Evolutionary conservation across 257 asterid genomes (phyloP).

Genomic region (Leptodermis oblonga): DNA sequence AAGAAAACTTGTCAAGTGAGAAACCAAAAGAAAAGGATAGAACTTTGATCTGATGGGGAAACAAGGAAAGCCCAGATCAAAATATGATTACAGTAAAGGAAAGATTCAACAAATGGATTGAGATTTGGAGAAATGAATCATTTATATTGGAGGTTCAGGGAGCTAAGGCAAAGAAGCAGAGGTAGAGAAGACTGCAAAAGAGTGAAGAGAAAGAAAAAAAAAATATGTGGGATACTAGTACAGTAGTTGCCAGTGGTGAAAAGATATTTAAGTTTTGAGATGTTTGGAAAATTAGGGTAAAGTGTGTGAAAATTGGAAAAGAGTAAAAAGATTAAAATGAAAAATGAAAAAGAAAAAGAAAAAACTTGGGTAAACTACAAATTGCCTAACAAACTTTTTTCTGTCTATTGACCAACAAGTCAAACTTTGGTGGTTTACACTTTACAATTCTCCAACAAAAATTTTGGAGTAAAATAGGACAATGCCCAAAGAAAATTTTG

Average conservation of each 20-base stretch:
- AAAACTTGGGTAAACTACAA: neutral
- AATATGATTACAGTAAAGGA: conserved; percentile 18
- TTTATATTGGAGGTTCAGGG: conserved; percentile 18
- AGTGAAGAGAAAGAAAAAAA: conserved; percentile 13
- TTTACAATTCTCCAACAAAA: no score
- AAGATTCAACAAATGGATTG: conserved; percentile 27
- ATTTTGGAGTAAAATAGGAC: no score
- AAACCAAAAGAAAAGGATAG: conserved; percentile 18
- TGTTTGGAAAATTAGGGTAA: conserved; percentile 42
- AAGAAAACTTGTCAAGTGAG: conserved; percentile 16
- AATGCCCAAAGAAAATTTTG: no score
- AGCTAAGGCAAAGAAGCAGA: conserved; percentile 27
- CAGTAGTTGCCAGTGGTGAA: conserved; percentile 20
- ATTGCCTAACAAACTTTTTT: neutral
- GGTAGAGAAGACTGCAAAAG: conserved; percentile 36
- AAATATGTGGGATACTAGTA: conserved; percentile 11
- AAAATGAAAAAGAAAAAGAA: neutral
- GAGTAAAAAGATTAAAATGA: no score
- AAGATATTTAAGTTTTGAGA: conserved; percentile 13
- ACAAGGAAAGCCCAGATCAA: conserved; percentile 36
- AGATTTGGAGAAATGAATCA: conserved; percentile 33
- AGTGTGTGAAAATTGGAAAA: conserved; percentile 39
- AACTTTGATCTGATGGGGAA: conserved; percentile 32
- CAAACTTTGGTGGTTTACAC: neutral
- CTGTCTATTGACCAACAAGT: neutral